Conservation (phyloP, 2,329 filamentous ascomycete species). For the Arthrobotrys sphaeroides region DNA sequence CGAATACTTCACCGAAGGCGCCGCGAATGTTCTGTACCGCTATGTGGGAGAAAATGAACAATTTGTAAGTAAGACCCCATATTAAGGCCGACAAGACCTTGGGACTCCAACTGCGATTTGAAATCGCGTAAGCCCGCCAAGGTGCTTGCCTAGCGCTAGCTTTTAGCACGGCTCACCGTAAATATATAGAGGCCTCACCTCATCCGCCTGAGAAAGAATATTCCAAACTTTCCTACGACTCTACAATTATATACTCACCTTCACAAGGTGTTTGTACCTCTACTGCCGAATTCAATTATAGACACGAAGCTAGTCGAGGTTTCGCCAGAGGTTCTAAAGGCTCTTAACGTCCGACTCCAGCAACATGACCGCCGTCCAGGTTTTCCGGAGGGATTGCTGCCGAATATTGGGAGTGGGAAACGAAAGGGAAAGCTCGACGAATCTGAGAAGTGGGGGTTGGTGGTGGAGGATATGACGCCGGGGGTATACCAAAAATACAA, state of each 20-base stretch:
- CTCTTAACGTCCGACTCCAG: slow-evolving; percentile 54
- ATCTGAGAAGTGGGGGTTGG: slow-evolving; percentile 55
- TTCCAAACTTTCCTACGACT: slow-evolving; percentile 57
- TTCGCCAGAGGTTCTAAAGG: slow-evolving; percentile 53
- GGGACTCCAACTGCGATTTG: not conserved
- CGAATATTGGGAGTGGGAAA: slow-evolving; percentile 11
- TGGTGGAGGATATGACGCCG: slow-evolving; percentile 58
- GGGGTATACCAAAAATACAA: slow-evolving; percentile 48
- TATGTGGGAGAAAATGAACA: slow-evolving; percentile 54
- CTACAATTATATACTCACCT: slow-evolving; percentile 56
- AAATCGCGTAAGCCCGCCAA: slow-evolving; percentile 26
- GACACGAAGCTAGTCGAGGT: slow-evolving; percentile 56
- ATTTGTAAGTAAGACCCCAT: slow-evolving; percentile 36
- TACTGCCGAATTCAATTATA: slow-evolving; percentile 55
- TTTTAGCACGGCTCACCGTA: not conserved
- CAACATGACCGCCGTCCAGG: slow-evolving; percentile 26
- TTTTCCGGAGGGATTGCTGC: slow-evolving; percentile 19
- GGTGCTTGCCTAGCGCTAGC: slow-evolving; percentile 54
- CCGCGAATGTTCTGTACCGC: slow-evolving; percentile 57
- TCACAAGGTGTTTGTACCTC: slow-evolving; percentile 55
- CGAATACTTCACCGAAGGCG: slow-evolving; percentile 57
- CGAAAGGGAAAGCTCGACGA: slow-evolving; percentile 55
- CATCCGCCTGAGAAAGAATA: slow-evolving; percentile 56
- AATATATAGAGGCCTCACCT: slow-evolving; percentile 54
- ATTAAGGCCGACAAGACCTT: not conserved